Evolutionary conservation across 352 stramenopile genomes (phyloP).

Genomic region (Hyaloperonospora brassicae): DNA sequence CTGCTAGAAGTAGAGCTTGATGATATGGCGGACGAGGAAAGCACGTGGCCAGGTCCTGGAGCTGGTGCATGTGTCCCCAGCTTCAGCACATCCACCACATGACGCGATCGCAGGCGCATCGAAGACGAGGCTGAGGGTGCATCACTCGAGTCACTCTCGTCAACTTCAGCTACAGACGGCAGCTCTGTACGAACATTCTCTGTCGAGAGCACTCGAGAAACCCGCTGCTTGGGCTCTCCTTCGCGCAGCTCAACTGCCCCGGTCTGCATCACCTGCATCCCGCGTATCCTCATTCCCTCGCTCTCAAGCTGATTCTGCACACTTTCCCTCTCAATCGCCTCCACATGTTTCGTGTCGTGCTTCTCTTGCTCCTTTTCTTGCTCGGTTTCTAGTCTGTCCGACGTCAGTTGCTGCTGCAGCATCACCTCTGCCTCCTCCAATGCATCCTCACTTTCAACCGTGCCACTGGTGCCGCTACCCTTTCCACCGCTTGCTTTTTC

Average conservation of each 20-base stretch:
- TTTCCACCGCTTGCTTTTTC: constrained; percentile 18
- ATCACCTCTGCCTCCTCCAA: constrained; percentile 8
- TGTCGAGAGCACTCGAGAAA: constrained; percentile 11
- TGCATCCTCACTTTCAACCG: constrained; percentile 2
- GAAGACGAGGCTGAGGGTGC: constrained; percentile 23
- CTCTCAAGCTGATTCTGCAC: constrained; percentile 10
- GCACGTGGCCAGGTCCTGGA: constrained; percentile 12
- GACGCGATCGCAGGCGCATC: constrained; percentile 20
- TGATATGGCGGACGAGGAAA: constrained; percentile 18
- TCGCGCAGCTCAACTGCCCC: constrained; percentile 14
- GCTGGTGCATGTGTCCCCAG: constrained; percentile 9
- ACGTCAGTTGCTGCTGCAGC: constrained; percentile 2
- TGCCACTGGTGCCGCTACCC: constrained; percentile 16
- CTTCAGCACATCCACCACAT: constrained; percentile 19
- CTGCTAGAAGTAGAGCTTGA: constrained; percentile 24
- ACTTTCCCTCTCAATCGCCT: constrained; percentile 3
- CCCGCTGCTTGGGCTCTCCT: constrained; percentile 22
- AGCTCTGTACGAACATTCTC: constrained; percentile 42
- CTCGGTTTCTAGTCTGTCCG: constrained; percentile 25
- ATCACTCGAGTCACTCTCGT: constrained; percentile 35
- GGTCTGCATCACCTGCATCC: constrained; percentile 13
- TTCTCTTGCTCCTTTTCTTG: constrained; percentile 23
- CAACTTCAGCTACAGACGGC: constrained; percentile 37
- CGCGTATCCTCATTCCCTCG: constrained; percentile 13
- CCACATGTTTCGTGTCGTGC: constrained; percentile 9